These are phyloP conservation scores for Erodium chrysanthum DNA, from an alignment of 441 rosid species.

Conservation along the genomic window DNA sequence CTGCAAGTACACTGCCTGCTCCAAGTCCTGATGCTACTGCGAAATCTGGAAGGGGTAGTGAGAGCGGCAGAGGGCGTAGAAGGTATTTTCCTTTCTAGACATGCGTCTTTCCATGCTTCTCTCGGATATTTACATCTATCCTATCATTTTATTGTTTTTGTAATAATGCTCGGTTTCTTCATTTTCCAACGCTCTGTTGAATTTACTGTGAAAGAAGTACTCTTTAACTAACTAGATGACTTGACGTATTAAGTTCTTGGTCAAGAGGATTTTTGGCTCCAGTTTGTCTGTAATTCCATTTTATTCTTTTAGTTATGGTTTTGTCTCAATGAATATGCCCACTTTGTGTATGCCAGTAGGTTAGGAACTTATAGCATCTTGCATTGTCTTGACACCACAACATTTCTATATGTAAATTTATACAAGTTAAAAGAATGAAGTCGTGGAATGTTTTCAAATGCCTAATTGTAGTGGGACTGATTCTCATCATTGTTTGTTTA, in stretches of 20 bases:
- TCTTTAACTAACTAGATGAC: background rate
- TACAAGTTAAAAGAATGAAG: background rate
- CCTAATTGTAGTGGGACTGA: background rate
- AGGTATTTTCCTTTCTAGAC: conserved; percentile 34
- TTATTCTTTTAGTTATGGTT: background rate
- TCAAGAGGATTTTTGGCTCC: background rate
- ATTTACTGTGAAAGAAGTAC: background rate
- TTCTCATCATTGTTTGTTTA: background rate
- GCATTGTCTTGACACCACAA: background rate
- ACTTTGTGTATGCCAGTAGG: background rate
- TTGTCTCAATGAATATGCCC: background rate
- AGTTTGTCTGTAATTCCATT: background rate
- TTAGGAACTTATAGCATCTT: background rate
- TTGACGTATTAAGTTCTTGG: background rate
- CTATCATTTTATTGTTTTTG: conserved; percentile 6
- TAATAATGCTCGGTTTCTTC: background rate
- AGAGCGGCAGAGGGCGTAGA: conserved; percentile 86
- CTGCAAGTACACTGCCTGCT: conserved; percentile 34
- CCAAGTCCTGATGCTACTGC: conserved; percentile 34
- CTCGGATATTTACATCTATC: conserved; percentile 1
- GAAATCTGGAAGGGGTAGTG: conserved; percentile 61
- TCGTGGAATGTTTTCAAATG: background rate
- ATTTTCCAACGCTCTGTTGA: background rate
- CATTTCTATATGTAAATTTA: background rate
- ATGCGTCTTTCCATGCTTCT: conserved; percentile 14